Evolutionary conservation across 169 alveolate species (phyloP).

Genomic region (Eimeria sp.): DNA sequence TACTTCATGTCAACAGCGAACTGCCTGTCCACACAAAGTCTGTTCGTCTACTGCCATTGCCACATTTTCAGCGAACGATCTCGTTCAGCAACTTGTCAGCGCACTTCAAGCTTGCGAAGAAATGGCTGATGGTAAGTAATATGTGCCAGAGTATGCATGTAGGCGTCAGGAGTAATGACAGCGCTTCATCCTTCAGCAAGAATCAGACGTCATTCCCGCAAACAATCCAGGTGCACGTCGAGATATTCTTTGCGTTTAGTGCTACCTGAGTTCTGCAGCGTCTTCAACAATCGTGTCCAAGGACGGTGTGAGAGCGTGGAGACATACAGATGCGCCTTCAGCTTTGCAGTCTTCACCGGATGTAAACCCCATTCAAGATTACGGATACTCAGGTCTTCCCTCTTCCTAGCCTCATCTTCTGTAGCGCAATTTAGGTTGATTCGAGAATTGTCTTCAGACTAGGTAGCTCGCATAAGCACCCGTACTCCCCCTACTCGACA

Average conservation of each 20-base stretch:
- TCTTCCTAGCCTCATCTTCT: neutral
- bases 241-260: neutral
- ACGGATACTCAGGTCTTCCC: slow-evolving; percentile 71
- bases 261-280: slow-evolving; percentile 4
- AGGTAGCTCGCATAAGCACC: neutral
- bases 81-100: slow-evolving; percentile 62
- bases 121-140: neutral
- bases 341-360: slow-evolving; percentile 16
- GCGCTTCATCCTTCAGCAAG: slow-evolving; percentile 3
- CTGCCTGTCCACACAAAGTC: neutral
- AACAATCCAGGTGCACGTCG: neutral
- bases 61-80: slow-evolving; percentile 35
- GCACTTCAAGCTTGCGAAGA: slow-evolving; percentile 77
- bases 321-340: slow-evolving; percentile 35
- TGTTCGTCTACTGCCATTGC: neutral
- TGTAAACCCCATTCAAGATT: slow-evolving; percentile 43
- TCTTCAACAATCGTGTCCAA: slow-evolving; percentile 53
- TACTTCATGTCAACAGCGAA: neutral
- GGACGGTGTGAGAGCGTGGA: slow-evolving; percentile 82
- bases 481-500: neutral
- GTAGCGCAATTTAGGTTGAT: neutral
- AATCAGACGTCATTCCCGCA: neutral
- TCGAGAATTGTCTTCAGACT: neutral
- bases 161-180: neutral
- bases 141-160: neutral